A percentile compares a stretch with the other conserved stretches of the same genome.
Evolutionary conservation across 768 basidiomycete species (phyloP).

Genomic region (Collybia mongolica): DNA sequence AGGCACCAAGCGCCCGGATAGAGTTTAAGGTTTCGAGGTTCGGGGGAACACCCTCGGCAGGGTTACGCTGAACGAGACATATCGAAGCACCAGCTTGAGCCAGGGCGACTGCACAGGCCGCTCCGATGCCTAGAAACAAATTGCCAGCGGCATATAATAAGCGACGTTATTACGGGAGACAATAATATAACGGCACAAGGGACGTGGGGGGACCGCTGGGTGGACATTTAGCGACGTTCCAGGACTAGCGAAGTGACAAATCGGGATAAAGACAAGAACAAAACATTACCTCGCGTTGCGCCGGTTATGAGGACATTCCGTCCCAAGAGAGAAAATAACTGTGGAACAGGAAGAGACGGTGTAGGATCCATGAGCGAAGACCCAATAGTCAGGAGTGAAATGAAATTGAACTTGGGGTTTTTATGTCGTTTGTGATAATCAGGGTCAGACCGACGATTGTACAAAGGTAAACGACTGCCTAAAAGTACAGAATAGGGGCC

Average conservation of each 20-base stretch:
- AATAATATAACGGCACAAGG: background rate
- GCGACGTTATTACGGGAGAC: background rate
- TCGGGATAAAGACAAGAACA: slow-evolving; percentile 5
- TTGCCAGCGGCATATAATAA: background rate
- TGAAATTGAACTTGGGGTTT: slow-evolving; percentile 5
- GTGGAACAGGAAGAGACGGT: slow-evolving; percentile 44
- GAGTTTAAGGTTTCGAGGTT: slow-evolving; percentile 28
- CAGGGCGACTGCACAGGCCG: slow-evolving; percentile 47
- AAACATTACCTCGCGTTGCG: slow-evolving; percentile 61
- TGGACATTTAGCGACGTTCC: slow-evolving; percentile 3
- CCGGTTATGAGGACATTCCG: slow-evolving; percentile 80
- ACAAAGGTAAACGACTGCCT: too few relatives aligned
- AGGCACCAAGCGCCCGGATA: slow-evolving; percentile 28
- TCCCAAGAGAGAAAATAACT: slow-evolving; percentile 67
- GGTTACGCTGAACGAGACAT: slow-evolving; percentile 41
- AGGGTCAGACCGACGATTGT: slow-evolving; percentile 10
- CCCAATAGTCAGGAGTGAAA: slow-evolving; percentile 1
- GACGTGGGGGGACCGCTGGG: background rate
- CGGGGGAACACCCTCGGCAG: slow-evolving; percentile 16
- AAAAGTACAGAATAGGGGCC: slow-evolving; percentile 5
- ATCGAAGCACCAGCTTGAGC: slow-evolving; percentile 49
- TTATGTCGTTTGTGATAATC: slow-evolving; percentile 8
- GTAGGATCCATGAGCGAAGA: slow-evolving; percentile 49
- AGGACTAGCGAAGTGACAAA: background rate
- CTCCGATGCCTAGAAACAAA: slow-evolving; percentile 41